These are phyloP conservation scores for Hanseniaspora uvarum DNA, from an alignment of 1,139 yeast species.

Conservation along the genomic window DNA sequence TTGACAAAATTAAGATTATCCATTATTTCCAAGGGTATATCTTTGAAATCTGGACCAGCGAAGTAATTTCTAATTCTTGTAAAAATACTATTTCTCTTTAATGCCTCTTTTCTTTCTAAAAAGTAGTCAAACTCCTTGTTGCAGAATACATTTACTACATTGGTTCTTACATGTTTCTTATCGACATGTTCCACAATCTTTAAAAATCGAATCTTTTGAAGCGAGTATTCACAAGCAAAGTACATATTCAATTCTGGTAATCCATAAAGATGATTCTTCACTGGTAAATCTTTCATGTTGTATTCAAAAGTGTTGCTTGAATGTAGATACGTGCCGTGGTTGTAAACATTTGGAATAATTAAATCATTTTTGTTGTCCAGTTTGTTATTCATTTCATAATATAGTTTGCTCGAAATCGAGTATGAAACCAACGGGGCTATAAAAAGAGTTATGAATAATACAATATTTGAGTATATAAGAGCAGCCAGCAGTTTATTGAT, in stretches of 20 bases:
- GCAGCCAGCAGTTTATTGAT: conserved; percentile 5
- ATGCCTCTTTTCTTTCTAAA: not conserved
- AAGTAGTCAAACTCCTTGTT: conserved; percentile 10
- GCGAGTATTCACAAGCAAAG: not conserved
- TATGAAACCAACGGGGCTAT: conserved; percentile 13
- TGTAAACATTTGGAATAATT: conserved; percentile 2
- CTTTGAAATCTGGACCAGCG: not conserved
- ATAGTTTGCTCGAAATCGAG: conserved; percentile 11
- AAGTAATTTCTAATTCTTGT: not conserved
- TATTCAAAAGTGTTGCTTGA: not conserved
- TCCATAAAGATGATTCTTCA: conserved; percentile 1
- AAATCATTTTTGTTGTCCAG: not conserved
- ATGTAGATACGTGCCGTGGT: not conserved
- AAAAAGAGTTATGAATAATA: not conserved
- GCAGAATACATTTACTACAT: conserved; percentile 6
- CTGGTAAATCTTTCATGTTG: not conserved
- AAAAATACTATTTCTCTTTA: not conserved
- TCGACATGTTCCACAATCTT: not conserved
- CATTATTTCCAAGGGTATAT: not conserved
- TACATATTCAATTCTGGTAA: conserved; percentile 4
- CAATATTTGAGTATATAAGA: not conserved
- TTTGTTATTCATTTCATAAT: conserved; percentile 9
- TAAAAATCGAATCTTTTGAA: not conserved
- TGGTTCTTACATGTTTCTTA: not conserved
- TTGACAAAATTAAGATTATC: not conserved